Evolutionary conservation across 176 grass and related monocot species (phyloP), one percentile per base, ranked within the genome.

Genomic region (Carex scoparia): DNA sequence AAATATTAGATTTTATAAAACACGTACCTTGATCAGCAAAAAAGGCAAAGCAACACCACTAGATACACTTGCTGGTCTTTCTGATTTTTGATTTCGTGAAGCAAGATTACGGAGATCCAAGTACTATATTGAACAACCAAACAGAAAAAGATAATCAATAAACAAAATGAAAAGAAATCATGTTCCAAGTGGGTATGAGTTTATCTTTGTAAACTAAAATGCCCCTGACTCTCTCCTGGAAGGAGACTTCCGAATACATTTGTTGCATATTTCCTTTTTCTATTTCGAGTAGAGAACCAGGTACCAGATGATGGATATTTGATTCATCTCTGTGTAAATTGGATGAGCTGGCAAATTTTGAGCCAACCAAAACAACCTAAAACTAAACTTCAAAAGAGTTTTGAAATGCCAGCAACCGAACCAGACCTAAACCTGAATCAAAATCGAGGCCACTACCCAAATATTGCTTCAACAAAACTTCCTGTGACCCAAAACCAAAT

Each of bases 1-100:
- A 18, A 73, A 57, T 77, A 77, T 2, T 56, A 55, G 0, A 78
- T 78, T 15, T 71, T 42, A 42, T 65, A 80, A 74, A 38, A 75
- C 46, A 90, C 92, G 57, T 88, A 99, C 97, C 89, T 92, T 93
- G 79, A 96, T 82, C 88, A 99, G 81, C 85, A 99, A 94, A 59
- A 99, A 99, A 60, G 97, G 97, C 70, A 99, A 89, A 79, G 48
- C 15, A 83, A 99, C 87, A 35, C 97, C 91, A 82, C 89, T 87
- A 30, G 75, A 86, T 84, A 73, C 83, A 82, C 90, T 86, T 80
- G 67, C 88, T 65, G 91, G 78, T 48, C 86, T 90, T 65, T 88
- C 66, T 37, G 82, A 79, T 83, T 80, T 79, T 79, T 96, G 87
- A 75, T 99, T 99, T 68, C 91, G 91, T 49, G 71, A 92, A 70